phyloP scores from a whole-genome alignment of 371 early-diverging fungal genomes.

The Zopfochytrium polystomum region DNA sequence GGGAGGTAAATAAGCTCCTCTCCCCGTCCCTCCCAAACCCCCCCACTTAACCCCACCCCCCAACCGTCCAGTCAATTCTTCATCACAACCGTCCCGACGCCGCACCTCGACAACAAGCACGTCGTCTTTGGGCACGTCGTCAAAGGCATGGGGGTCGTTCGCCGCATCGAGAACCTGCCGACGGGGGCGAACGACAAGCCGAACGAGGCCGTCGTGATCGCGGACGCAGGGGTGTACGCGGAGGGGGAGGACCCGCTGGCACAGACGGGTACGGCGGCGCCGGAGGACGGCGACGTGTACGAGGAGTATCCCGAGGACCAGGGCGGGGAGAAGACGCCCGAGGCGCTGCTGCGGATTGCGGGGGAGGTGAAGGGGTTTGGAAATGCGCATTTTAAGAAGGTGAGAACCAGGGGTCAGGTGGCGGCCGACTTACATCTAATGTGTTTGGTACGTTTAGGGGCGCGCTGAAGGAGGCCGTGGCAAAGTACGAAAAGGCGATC shows the following conservation, averaged over 20 bases:
- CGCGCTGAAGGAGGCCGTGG: constrained; percentile 22
- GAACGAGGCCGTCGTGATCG: too few species aligned
- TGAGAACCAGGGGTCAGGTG: neutral
- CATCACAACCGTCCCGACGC: constrained; percentile 79
- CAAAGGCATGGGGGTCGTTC: constrained; percentile 62
- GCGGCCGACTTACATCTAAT: too few species aligned
- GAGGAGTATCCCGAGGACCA: constrained; percentile 70
- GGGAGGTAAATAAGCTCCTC: too few species aligned
- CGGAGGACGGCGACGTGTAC: constrained; percentile 59
- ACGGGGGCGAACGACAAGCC: too few species aligned
- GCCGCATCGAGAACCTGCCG: constrained; percentile 68
- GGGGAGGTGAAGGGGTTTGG: constrained; percentile 75
- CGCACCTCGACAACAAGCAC: constrained; percentile 97
- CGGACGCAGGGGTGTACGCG: too few species aligned
- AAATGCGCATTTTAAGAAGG: constrained; percentile 11
- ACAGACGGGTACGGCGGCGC: too few species aligned
- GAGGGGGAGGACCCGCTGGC: too few species aligned
- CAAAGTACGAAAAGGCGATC: constrained; percentile 45
- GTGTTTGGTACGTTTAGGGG: too few species aligned
- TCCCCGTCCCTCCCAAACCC: too few species aligned
- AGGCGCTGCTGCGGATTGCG: constrained; percentile 67
- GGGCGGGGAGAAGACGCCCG: constrained; percentile 43
- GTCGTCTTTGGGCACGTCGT: constrained; percentile 93
- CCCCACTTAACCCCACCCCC: too few species aligned
- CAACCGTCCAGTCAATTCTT: constrained; percentile 70